Evolutionary conservation across 2,329 filamentous ascomycete species (phyloP).

Genomic region (Coniochaeta ligniaria): DNA sequence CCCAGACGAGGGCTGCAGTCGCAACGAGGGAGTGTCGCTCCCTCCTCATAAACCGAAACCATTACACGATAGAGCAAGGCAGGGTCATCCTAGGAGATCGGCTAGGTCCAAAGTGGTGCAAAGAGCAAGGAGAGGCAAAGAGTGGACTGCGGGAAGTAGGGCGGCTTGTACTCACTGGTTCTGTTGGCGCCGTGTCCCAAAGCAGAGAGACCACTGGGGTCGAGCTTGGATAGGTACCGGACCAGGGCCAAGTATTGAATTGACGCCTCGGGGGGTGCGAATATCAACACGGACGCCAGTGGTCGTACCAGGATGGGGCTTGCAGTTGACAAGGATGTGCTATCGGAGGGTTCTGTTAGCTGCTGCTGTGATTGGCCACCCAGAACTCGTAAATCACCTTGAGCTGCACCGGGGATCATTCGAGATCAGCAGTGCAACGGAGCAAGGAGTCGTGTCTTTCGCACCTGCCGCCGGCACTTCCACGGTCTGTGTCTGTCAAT

Average conservation of each 20-base stretch:
- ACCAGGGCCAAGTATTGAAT: neutral
- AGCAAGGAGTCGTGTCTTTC: neutral
- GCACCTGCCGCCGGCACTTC: neutral
- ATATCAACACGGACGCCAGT: neutral
- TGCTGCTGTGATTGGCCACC: constrained; percentile 9
- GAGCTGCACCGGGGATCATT: neutral
- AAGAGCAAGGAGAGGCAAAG: neutral
- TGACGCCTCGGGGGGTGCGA: neutral
- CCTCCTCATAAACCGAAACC: neutral
- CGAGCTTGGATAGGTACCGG: neutral
- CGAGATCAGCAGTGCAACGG: neutral
- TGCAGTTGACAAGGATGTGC: neutral
- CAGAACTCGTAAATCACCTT: neutral
- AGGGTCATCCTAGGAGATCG: neutral
- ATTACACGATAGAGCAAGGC: neutral
- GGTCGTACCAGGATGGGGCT: neutral
- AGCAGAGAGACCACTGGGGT: neutral
- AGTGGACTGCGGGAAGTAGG: neutral
- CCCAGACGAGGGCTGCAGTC: neutral
- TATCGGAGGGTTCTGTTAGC: constrained; percentile 10
- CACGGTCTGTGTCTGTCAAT: neutral
- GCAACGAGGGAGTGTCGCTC: neutral
- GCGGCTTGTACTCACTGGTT: neutral
- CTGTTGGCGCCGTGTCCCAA: neutral
- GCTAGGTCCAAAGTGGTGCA: neutral